Conservation (phyloP, 495 filamentous ascomycete species). For the Terfezia boudieri region DNA sequence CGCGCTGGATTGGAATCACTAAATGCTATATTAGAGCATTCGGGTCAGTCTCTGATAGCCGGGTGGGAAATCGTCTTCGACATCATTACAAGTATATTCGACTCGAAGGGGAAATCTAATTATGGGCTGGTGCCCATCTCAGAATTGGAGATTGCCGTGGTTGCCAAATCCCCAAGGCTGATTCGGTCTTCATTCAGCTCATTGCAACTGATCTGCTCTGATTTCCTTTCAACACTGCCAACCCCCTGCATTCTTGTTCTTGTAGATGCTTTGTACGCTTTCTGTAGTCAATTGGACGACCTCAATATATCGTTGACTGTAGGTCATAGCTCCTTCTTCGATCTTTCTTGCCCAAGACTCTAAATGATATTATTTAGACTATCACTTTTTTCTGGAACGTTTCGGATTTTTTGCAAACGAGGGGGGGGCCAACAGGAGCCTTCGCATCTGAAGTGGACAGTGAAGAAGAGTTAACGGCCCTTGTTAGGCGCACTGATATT, state of each 20-base stretch:
- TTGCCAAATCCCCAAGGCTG: conserved; percentile 46
- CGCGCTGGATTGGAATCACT: conserved; percentile 59
- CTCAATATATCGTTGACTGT: conserved; percentile 87
- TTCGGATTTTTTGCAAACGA: conserved; percentile 50
- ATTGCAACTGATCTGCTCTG: conserved; percentile 78
- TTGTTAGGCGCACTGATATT: conserved; percentile 28
- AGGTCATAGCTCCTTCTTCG: conserved; percentile 8
- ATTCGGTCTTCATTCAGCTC: conserved; percentile 71
- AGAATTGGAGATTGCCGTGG: conserved; percentile 14
- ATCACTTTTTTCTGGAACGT: conserved; percentile 90
- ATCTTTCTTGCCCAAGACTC: conserved; percentile 10
- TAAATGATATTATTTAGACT: conserved; percentile 26
- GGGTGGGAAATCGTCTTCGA: conserved; percentile 75
- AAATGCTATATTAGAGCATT: conserved; percentile 64
- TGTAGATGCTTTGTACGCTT: conserved; percentile 70
- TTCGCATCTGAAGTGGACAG: conserved; percentile 23
- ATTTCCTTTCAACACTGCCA: conserved; percentile 66
- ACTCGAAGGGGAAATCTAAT: conserved; percentile 21
- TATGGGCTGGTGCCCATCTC: not conserved
- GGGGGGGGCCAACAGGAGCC: conserved; percentile 24
- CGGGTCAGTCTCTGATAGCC: conserved; percentile 55
- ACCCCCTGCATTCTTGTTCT: conserved; percentile 57
- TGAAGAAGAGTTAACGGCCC: conserved; percentile 27
- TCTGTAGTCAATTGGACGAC: conserved; percentile 69
- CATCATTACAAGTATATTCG: conserved; percentile 66